phyloP scores from a whole-genome alignment of 495 filamentous ascomycete genomes.

The Stereocaulon alpinum region DNA sequence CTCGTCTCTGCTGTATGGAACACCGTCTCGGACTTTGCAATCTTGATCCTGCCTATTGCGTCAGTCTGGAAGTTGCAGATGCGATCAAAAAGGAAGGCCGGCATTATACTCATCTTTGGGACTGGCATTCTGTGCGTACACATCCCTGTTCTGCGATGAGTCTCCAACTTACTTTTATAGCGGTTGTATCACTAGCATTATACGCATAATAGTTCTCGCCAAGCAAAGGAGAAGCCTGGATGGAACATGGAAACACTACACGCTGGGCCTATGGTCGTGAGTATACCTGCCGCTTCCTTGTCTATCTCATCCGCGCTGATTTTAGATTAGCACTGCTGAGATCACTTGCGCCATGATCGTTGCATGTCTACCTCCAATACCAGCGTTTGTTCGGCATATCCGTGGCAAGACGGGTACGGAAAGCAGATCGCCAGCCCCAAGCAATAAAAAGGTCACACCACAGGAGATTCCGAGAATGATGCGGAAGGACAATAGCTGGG shows the following conservation, averaged over 20 bases:
- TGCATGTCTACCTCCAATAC: conserved; percentile 7
- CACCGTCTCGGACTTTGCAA: conserved; percentile 13
- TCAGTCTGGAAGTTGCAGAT: conserved; percentile 17
- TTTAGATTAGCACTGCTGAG: not conserved
- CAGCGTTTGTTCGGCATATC: conserved; percentile 8
- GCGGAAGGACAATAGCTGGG: too few species aligned
- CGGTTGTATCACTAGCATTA: conserved; percentile 6
- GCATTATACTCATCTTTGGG: conserved; percentile 15
- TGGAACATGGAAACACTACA: conserved; percentile 9
- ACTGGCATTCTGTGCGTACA: conserved; percentile 12
- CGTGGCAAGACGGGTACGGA: not conserved
- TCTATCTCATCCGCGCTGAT: not conserved
- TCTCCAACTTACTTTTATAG: not conserved
- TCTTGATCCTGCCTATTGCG: conserved; percentile 18
- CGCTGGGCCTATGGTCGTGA: conserved; percentile 6
- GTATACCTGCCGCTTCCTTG: not conserved
- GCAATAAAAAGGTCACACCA: not conserved
- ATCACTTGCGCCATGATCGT: conserved; percentile 12
- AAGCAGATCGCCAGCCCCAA: not conserved
- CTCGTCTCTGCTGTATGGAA: conserved; percentile 9
- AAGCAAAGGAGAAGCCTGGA: not conserved
- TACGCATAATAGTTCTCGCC: not conserved
- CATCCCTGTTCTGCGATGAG: not conserved
- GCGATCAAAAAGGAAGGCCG: conserved; percentile 7
- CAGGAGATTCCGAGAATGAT: too few species aligned